Evolutionary conservation across 2,329 filamentous ascomycete genomes (phyloP), one percentile per base, ranked within the genome.

Genomic region (Graphilbum sp.): DNA sequence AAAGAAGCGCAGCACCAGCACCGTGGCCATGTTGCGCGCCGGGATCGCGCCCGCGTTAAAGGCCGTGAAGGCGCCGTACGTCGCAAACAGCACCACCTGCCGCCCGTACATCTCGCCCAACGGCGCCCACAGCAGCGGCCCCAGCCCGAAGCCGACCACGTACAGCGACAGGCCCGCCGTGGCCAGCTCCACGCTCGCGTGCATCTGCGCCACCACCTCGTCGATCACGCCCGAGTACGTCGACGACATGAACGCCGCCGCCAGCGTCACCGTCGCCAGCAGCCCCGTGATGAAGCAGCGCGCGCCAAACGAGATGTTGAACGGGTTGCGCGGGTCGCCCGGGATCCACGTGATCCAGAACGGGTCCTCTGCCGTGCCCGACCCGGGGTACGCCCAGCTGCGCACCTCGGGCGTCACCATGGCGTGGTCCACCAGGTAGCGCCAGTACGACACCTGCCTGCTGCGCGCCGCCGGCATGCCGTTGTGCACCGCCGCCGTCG

Each of bases 1-100:
- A 37, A 82, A 67, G 55, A 82, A 81, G n/a, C 78, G 69, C 31
- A 79, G 59, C 17, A 79, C 63, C 30, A 82, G 56, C 2, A 84
- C 56, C 1, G 69, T 67, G 33, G 59, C 58, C 40, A 76, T 71
- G 46, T 69, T 75, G 7, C 31, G 34, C 2, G 42, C 34, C 7
- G 35, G 15, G 9, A 33, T 32, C n/a, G 37, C 40, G 3, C 24
- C 21, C 17, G 37, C 38, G 9, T 33, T 40, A 33, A 44, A 43
- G 20, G 38, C 38, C 4, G 41, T 35, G 31, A 32, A 44, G 9
- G 20, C 19, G 9, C 29, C 23, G 29, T 30, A 44, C 12, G 36
- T 27, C 12, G 38, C 2, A 11, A 42, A 33, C 3, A 41, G 18
- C 9, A 46, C 32, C 24, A 27, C 5, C 29, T 38, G 36, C 11